phyloP scores from a whole-genome alignment of 352 stramenopile species.

The Pythium phragmiticola region DNA sequence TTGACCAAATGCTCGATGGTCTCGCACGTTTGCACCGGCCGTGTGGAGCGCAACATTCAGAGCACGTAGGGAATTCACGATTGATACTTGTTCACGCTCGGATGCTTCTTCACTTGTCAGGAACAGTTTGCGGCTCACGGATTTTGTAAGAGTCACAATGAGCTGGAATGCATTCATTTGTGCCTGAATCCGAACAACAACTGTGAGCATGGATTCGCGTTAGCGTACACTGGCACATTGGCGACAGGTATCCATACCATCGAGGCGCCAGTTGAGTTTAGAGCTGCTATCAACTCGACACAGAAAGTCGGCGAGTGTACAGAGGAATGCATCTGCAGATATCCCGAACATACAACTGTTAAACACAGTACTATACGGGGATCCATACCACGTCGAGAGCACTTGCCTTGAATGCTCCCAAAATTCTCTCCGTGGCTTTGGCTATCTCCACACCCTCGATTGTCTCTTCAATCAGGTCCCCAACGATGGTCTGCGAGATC shows the following conservation, averaged over 20 bases:
- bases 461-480: constrained; percentile 57
- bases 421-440: constrained; percentile 57
- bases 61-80: constrained; percentile 64
- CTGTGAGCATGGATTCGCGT: background rate
- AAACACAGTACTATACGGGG: background rate
- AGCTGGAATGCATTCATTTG: constrained; percentile 75
- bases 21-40: constrained; percentile 41
- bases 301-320: constrained; percentile 73
- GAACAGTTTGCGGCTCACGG: constrained; percentile 53
- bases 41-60: constrained; percentile 72
- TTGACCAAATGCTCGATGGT: constrained; percentile 69
- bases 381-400: background rate
- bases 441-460: constrained; percentile 65
- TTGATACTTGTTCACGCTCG: constrained; percentile 56
- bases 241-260: constrained; percentile 21
- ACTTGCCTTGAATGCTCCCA: constrained; percentile 76
- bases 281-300: constrained; percentile 39
- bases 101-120: constrained; percentile 30
- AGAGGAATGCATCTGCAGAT: constrained; percentile 52
- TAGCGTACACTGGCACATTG: background rate
- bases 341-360: background rate
- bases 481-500: constrained; percentile 43
- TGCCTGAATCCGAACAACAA: constrained; percentile 32
- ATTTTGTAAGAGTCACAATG: constrained; percentile 72
- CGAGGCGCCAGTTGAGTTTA: constrained; percentile 39